Base-by-base conservation (phyloP, 1,139 yeast genomes). In the Candida mesenterica region DNA sequence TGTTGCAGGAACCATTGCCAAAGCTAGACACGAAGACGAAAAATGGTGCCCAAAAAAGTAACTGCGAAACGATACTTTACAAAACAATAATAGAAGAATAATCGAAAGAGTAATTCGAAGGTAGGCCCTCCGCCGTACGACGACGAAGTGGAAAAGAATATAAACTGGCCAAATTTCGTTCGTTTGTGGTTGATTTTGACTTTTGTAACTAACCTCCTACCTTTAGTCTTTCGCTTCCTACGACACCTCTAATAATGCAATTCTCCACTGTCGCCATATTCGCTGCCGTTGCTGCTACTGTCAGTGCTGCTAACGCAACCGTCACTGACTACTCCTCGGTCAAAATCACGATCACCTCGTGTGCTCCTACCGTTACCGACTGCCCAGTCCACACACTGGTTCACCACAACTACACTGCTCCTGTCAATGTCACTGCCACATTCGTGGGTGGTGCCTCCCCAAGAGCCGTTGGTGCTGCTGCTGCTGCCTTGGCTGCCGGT, bases 261-360 rank as follows among this genome's bases (percentile, higher is more conserved):
- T 45, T 52, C 43, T 40, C 46, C 28, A 31, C 49, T 34, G 42
- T 52, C 36, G 33, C 44, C 33, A 33, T 49, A 30, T 37, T 49
- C 36, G 46, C 47, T 35, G 43, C 54, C 29, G 39, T 44, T 35
- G 46, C 53, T 24, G 36, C 27, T 17, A 20, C 30, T 32, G 28
- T 24, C 25, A 28, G 32, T 29, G 20, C 38, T 17, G 24, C 18
- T 29, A 55, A 54, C 32, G 46, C 45, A 10, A 51, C 59, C 41
- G 52, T 49, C 37, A 35, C 49, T 30, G 17, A 13, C 24, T 20
- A 12, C 26, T 43, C 41, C 15, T 47, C 57, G 43, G 54, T 63
- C 28, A 53, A 55, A 39, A 56, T 55, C 33, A 57, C 65, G 45
- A 48, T 59, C 45, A 59, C 64, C 39, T 55, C 64, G 36, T 60